Base-by-base conservation (phyloP, 495 filamentous ascomycete genomes). In the Penicillium odoratum region DNA sequence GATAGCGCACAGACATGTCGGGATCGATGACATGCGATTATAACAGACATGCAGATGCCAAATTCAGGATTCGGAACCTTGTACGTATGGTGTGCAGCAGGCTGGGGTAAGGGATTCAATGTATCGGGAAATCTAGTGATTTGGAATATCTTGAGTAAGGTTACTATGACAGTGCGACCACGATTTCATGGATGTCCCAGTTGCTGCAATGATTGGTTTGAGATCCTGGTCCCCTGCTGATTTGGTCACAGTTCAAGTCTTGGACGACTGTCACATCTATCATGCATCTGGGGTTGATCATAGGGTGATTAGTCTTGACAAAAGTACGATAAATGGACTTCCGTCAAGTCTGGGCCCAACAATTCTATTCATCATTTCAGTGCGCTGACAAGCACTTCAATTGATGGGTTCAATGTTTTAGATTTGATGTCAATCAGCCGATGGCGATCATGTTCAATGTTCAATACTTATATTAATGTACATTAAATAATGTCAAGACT, bases 251-350 rank as follows among this genome's bases (percentile, higher is more conserved):
- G 11, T 56, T 34, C 15, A 21, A 15, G 7, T 13, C 1, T 29
- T 29, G 56, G 57, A 57, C 51, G 36, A 42, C 58, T 59, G 56
- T 62, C 64, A 67, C 61, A 60, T 54, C 34, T 47, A 26, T 18
- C 8, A 49, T 16, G 44, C 8, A 49, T 16, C 21, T 53, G 51
- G 40, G 43, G 50, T 53, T 63, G 49, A 55, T 11, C 34, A 36
- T 40, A 42, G 43, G 46, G 46, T 40, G n/a, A 16, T 40, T 7
- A 40, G 2, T 4, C 38, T 15, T 16, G 25, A 29, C 61, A 63
- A 60, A 63, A 60, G 61, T 63, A 60, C 61, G 38, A 25, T 25
- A 48, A 26, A 31, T 30, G 42, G 18, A 47, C 45, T 25, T 26
- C 9, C 28, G 45, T 15, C 45, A 11, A 29, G 45, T 29, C 18